Percentiles rank a stretch among this genome's conserved stretches.
Conservation (phyloP, 805 yeast genomes). For the Metschnikowia sp. region DNA sequence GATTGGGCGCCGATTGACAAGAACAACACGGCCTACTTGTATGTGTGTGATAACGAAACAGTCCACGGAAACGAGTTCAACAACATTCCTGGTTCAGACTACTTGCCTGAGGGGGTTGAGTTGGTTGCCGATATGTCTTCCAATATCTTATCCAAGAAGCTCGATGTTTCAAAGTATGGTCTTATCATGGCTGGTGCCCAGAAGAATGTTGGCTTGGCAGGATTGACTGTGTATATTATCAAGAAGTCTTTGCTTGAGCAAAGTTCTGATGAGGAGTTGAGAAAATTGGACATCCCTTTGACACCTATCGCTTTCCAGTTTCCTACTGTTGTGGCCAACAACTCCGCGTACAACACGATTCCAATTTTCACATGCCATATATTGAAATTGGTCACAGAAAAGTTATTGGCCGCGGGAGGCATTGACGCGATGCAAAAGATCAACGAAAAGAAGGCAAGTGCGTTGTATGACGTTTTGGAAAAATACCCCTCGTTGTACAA, state of each 20-base stretch:
- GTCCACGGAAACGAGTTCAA: slow-evolving; percentile 89
- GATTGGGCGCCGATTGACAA: slow-evolving; percentile 60
- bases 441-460: slow-evolving; percentile 59
- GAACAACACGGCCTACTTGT: slow-evolving; percentile 76
- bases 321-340: slow-evolving; percentile 81
- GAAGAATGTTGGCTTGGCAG: slow-evolving; percentile 96
- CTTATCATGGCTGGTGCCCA: slow-evolving; percentile 97
- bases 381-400: slow-evolving; percentile 70
- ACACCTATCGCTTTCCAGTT: slow-evolving; percentile 87
- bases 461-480: slow-evolving; percentile 65
- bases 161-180: slow-evolving; percentile 85
- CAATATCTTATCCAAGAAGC: slow-evolving; percentile 74
- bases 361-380: slow-evolving; percentile 91
- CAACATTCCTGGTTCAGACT: slow-evolving; percentile 47
- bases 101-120: slow-evolving; percentile 65
- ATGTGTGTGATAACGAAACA: slow-evolving; percentile 95
- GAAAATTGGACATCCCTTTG: slow-evolving; percentile 62
- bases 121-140: slow-evolving; percentile 95
- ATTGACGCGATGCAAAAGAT: slow-evolving; percentile 53
- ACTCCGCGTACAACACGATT: slow-evolving; percentile 93
- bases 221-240: slow-evolving; percentile 86
- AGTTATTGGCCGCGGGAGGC: slow-evolving; percentile 70
- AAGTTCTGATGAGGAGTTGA: slow-evolving; percentile 60
- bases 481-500: slow-evolving; percentile 60
- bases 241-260: slow-evolving; percentile 73